Base-by-base conservation (phyloP, 2,329 filamentous ascomycete species). In the Calonectria henricotiae region DNA sequence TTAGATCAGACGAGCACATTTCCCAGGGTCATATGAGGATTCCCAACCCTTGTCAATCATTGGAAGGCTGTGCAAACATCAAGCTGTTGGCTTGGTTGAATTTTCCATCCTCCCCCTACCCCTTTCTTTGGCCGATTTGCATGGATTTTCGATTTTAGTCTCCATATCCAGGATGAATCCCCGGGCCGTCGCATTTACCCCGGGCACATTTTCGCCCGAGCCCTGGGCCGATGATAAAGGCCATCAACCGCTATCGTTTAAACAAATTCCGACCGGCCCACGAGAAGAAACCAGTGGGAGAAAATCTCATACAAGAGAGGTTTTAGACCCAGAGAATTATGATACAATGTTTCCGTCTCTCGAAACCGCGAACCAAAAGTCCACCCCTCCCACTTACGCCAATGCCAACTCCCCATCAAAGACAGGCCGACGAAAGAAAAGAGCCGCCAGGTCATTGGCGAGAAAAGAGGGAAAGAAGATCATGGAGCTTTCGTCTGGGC, bases 131-230 rank as follows among this genome's bases (percentile, higher is more conserved):
- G 20, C 6, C 15, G 13, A 41, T 25, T 32, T 32, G 43, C 5
- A 70, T 70, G 68, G 47, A 46, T 17, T 20, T 41, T 20, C 15
- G 3, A 25, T 8, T 7, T 13, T 12, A 15, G n/a, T 3, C 23
- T n/a, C 37, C 30, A 8, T 30, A 15, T 27, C 12, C 8, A 68
- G 27, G 13, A 80, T 80, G 79, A 80, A 80, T 70, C 79, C 79
- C 4, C 73, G 71, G 20, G 79, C 79, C 8, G 68, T 71, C n/a
- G 70, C 73, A 20, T 80, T 80, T 58, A 70, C 74, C 20, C 79
- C 79, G 32, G 49, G 49, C 17, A 32, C 37, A 35, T 64, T 46
- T 4, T 51, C 25, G 2, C 61, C 60, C 13, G 44, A 62, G 20
- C 51, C 65, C 11, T 27, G 39, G 9, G 2, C 46, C n/a, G 17